Base-by-base conservation (phyloP, 2,329 filamentous ascomycete species). In the Beauveria sp. region DNA sequence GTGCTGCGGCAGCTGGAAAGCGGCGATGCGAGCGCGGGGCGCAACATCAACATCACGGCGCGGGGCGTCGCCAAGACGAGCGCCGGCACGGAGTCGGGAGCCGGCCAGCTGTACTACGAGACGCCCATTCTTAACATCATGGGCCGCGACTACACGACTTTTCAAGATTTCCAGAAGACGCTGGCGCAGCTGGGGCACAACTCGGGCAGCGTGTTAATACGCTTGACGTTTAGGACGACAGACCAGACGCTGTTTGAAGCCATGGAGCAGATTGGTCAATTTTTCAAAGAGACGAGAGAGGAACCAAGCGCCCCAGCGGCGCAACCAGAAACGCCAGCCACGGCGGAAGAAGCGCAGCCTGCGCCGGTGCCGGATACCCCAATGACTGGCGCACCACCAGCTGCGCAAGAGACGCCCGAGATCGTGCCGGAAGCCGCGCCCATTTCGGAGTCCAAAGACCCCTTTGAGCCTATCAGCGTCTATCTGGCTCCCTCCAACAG, bases 1-100 rank as follows among this genome's bases (percentile, higher is more conserved):
- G 80, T 97, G 30, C 72, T 99, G 61, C 88, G 94, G 63, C 91
- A 94, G 70, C 96, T 97, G 66, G 94, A 99, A 75, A 88, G 88
- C 64, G 86, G 84, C 40, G 82, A 84, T 26, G 83, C 84, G n/a
- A 85, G 80, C 54, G 79, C 80, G 61, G 81, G 81, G 9, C 79
- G 75, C 59, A 84, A 79, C 60, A 77, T 90, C 66, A 97, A 97
- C 71, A 84, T 99, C 67, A 97, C 94, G 0, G 91, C 87, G 16
- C 82, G 92, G 63, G 91, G 87, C 2, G 80, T 89, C n/a, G 87
- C 91, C 0, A 80, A 84, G 63, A 82, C 81, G 18, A 77, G 74
- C 43, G 79, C 76, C 62, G 84, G 80, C 5, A 72, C 79, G 6
- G 80, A 79, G 30, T 75, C 72, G 10, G 82, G 82, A 16, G 84